Evolutionary conservation across 345 rosid species (phyloP).

Genomic region (Psidium friedrichsthalianum): DNA sequence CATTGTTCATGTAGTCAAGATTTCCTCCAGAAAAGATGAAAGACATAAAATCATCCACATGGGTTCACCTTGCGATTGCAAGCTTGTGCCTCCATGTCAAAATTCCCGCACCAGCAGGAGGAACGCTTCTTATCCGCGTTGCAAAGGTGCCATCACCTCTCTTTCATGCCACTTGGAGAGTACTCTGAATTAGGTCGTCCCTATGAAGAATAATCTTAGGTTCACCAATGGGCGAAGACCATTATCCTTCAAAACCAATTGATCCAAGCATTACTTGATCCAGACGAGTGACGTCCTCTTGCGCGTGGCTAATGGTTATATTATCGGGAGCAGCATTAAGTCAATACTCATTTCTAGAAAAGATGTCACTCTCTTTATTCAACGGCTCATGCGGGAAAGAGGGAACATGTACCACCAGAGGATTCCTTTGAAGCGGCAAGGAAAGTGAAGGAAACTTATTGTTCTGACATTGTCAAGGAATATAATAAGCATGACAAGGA

Average conservation of each 20-base stretch:
- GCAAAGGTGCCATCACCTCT: constrained; percentile 73
- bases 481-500: constrained; percentile 96
- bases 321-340: no score
- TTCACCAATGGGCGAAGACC: constrained; percentile 90
- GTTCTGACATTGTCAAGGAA: constrained; percentile 98
- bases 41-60: background rate
- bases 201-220: constrained; percentile 93
- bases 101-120: constrained; percentile 78
- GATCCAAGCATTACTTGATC: no score
- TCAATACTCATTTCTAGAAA: no score
- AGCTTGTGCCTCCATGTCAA: constrained; percentile 15
- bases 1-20: background rate
- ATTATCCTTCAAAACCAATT: no score
- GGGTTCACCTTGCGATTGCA: background rate
- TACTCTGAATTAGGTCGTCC: constrained; percentile 74
- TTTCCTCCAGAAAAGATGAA: background rate
- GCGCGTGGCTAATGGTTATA: no score
- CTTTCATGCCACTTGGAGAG: constrained; percentile 71
- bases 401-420: constrained; percentile 94
- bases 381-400: no score
- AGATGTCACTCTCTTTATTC: no score
- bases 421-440: constrained; percentile 94
- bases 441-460: constrained; percentile 86
- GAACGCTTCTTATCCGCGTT: constrained; percentile 62
- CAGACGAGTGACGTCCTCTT: no score